Conservation (phyloP, 116 monocot species). For the Posidonia oceanica region DNA sequence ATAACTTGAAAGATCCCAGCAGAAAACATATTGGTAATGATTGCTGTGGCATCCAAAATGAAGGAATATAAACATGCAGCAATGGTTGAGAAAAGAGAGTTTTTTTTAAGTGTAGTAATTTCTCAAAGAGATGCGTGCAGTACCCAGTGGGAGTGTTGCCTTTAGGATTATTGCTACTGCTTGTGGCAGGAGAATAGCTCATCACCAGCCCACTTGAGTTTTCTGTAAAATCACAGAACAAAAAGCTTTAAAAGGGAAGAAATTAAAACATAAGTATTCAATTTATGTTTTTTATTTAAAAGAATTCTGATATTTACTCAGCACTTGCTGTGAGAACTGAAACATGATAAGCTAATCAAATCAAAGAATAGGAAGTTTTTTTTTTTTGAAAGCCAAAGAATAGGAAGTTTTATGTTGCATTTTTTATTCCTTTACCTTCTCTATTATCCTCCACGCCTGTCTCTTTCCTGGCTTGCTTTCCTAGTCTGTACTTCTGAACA, state of each 20-base stretch:
- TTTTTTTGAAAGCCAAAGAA: too few relatives aligned
- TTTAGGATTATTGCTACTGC: background rate
- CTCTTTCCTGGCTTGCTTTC: constrained; percentile 46
- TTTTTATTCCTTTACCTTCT: background rate
- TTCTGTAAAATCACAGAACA: background rate
- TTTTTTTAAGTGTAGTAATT: too few relatives aligned
- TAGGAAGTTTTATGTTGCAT: background rate
- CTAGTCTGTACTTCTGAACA: constrained; percentile 71
- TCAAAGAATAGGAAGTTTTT: background rate
- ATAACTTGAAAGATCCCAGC: too few relatives aligned
- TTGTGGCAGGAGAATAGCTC: background rate
- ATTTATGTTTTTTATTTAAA: too few relatives aligned
- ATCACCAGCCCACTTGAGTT: background rate
- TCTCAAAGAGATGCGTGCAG: too few relatives aligned
- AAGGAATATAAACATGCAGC: too few relatives aligned
- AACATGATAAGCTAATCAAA: background rate
- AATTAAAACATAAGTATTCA: background rate
- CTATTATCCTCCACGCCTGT: constrained; percentile 19
- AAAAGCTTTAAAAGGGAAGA: background rate
- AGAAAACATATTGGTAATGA: too few relatives aligned
- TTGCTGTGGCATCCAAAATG: too few relatives aligned
- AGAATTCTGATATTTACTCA: too few relatives aligned
- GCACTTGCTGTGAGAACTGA: background rate
- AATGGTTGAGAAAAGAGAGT: too few relatives aligned
- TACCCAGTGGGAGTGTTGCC: constrained; percentile 1